Conservation (phyloP, 306 rosid genomes). For the Luffa aegyptiaca region DNA sequence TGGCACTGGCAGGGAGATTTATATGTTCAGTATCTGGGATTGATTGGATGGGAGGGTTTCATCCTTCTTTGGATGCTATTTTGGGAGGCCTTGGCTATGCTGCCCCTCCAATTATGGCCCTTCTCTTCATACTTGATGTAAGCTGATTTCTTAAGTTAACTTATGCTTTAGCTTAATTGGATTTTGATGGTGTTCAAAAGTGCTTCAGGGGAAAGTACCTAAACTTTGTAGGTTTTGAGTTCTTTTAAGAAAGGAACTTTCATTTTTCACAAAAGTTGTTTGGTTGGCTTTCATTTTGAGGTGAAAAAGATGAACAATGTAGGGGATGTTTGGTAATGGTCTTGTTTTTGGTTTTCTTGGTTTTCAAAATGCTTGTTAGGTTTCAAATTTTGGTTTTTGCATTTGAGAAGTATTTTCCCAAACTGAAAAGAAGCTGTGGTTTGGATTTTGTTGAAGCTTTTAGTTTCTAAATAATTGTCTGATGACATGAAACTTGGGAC, state of each 20-base stretch:
- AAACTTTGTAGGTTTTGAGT: neutral
- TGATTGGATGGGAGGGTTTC: conserved; percentile 79
- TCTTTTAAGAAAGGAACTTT: neutral
- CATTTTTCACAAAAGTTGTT: neutral
- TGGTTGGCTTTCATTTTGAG: neutral
- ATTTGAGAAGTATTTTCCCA: neutral
- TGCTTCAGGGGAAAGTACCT: neutral
- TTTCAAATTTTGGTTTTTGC: neutral
- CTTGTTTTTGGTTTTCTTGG: neutral
- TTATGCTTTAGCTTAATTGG: neutral
- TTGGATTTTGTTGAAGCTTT: neutral
- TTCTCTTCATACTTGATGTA: conserved; percentile 86
- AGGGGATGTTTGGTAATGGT: neutral
- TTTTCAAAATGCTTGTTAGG: neutral
- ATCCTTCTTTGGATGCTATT: conserved; percentile 70
- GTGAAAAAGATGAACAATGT: neutral
- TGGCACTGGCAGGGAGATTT: conserved; percentile 83
- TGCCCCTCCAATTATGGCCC: conserved; percentile 93
- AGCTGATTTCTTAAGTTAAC: conserved; percentile 4
- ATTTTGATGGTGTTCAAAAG: neutral
- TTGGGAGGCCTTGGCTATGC: conserved; percentile 86
- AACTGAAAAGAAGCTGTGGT: neutral
- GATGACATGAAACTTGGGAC: neutral
- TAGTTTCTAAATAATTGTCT: neutral
- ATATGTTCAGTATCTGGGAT: conserved; percentile 81